Conservation (phyloP, 2,329 filamentous ascomycete genomes). For the Bipolaris bicolor region DNA sequence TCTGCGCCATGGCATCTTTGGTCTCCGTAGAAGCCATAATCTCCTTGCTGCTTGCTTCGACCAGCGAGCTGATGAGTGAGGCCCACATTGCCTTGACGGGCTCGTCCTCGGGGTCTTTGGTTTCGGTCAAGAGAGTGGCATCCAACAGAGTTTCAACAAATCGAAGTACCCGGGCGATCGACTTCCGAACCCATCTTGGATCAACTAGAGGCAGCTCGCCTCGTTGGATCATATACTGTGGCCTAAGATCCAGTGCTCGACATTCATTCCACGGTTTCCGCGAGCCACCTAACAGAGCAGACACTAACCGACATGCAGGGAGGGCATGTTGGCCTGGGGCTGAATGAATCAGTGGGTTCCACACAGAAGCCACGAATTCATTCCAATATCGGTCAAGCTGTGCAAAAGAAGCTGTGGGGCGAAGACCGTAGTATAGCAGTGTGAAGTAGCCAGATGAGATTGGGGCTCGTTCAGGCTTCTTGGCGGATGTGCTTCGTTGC, state of each 20-base stretch:
- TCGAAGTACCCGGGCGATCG: constrained; percentile 68
- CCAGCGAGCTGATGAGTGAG: constrained; percentile 66
- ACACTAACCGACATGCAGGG: constrained; percentile 66
- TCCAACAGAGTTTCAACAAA: constrained; percentile 62
- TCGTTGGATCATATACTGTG: constrained; percentile 54
- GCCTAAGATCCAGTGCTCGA: constrained; percentile 66
- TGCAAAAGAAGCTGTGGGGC: constrained; percentile 68
- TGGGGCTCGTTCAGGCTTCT: constrained; percentile 66
- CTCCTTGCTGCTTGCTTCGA: constrained; percentile 78
- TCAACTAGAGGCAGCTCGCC: constrained; percentile 86
- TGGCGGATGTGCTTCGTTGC: constrained; percentile 62
- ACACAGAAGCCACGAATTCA: constrained; percentile 69
- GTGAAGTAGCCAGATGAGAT: constrained; percentile 75
- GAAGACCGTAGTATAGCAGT: constrained; percentile 57
- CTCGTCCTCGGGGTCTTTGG: constrained; percentile 44
- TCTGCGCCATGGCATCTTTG: constrained; percentile 75
- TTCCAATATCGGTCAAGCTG: constrained; percentile 82
- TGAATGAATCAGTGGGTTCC: constrained; percentile 50
- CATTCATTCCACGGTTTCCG: constrained; percentile 75
- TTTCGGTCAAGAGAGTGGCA: constrained; percentile 54
- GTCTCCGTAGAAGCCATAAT: constrained; percentile 87
- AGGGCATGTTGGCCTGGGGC: constrained; percentile 30
- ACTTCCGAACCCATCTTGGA: constrained; percentile 83
- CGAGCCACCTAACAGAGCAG: constrained; percentile 69
- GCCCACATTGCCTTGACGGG: constrained; percentile 67